Conservation (phyloP, 2,329 filamentous ascomycete species). For the Colletotrichum tabaci region DNA sequence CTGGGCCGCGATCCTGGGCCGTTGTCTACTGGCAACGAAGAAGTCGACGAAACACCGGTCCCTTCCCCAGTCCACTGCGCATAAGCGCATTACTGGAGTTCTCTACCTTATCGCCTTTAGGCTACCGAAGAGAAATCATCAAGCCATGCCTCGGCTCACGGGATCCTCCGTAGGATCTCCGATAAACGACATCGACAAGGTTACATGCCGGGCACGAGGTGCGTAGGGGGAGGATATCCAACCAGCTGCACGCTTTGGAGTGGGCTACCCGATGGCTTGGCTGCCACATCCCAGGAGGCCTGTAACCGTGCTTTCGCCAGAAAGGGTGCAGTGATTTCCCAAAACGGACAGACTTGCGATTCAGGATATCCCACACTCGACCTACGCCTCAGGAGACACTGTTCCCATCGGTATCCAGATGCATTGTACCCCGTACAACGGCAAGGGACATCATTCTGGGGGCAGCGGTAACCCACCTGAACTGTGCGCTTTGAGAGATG, state of each 20-base stretch:
- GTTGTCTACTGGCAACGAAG: constrained; percentile 7
- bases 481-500: constrained; percentile 14
- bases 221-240: constrained; percentile 5
- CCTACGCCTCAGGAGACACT: constrained; percentile 25
- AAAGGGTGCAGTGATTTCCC: constrained; percentile 33
- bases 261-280: constrained; percentile 30
- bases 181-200: constrained; percentile 32
- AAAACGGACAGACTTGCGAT: constrained; percentile 43
- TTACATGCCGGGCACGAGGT: not conserved
- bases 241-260: not conserved
- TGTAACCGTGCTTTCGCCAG: constrained; percentile 35
- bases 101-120: constrained; percentile 21
- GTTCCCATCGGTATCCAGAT: constrained; percentile 16
- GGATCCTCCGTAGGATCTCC: constrained; percentile 11
- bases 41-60: constrained; percentile 18
- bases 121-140: constrained; percentile 24
- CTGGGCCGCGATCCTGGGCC: not conserved
- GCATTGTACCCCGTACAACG: constrained; percentile 11
- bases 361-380: constrained; percentile 15
- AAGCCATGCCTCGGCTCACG: constrained; percentile 16
- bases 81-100: not conserved
- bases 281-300: constrained; percentile 18
- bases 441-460: constrained; percentile 23
- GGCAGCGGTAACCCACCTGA: not conserved
- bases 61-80: not conserved